Evolutionary conservation across 805 yeast genomes (phyloP).

Genomic region (Kazachstania africana): DNA sequence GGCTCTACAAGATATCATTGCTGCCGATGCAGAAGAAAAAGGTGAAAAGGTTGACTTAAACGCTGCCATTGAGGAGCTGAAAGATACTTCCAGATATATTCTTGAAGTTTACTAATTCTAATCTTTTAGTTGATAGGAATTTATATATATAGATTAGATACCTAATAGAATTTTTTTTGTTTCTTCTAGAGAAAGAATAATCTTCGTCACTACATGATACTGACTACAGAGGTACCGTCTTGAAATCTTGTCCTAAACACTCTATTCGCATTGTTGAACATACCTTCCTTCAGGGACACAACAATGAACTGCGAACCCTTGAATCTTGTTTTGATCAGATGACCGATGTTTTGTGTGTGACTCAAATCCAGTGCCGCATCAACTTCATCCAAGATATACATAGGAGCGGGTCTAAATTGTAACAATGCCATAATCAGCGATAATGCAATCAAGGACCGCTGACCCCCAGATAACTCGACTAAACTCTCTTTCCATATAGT

Average conservation of each 20-base stretch:
- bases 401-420: conserved; percentile 95
- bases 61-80: conserved; percentile 81
- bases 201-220: conserved; percentile 55
- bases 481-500: conserved; percentile 91
- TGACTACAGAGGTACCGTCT: conserved; percentile 91
- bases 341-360: conserved; percentile 97
- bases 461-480: conserved; percentile 95
- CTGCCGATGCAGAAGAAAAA: conserved; percentile 52
- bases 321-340: conserved; percentile 85
- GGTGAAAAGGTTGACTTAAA: conserved; percentile 64
- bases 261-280: conserved; percentile 94
- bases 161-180: too few relatives aligned
- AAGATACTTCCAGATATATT: conserved; percentile 84
- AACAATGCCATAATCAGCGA: conserved; percentile 84
- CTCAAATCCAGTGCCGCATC: conserved; percentile 96
- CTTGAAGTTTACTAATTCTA: conserved; percentile 69
- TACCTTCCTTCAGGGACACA: conserved; percentile 93
- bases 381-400: conserved; percentile 95
- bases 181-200: not conserved
- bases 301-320: conserved; percentile 94
- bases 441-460: conserved; percentile 84
- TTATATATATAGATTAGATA: not conserved
- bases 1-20: conserved; percentile 73
- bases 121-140: not conserved
- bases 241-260: conserved; percentile 89